A percentile compares a stretch with the other conserved stretches of the same genome.
phyloP scores from a whole-genome alignment of 2,329 filamentous ascomycete species.

The Aspergillus calidoustus region DNA sequence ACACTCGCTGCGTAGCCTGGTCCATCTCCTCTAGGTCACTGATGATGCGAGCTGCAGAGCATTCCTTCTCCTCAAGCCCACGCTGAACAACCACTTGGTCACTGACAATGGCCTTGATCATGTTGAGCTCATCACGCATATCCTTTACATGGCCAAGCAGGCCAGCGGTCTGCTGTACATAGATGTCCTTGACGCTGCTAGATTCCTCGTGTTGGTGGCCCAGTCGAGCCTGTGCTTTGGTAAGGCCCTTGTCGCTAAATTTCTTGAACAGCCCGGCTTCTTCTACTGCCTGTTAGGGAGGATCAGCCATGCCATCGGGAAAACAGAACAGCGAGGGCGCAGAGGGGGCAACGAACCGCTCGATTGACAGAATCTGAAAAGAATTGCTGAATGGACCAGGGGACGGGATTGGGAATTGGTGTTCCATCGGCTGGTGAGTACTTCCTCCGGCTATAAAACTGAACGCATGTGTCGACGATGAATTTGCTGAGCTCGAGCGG shows the following conservation, averaged over 20 bases:
- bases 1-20: background rate
- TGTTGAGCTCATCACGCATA: background rate
- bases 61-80: background rate
- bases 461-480: background rate
- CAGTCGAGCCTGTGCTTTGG: background rate
- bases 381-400: background rate
- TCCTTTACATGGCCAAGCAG: background rate
- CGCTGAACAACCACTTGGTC: background rate
- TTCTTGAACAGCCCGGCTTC: background rate
- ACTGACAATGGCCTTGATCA: background rate
- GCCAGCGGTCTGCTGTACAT: background rate
- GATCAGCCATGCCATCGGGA: background rate
- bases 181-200: background rate
- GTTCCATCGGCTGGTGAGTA: background rate
- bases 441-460: background rate
- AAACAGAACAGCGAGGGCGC: background rate
- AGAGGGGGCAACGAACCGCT: background rate
- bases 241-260: background rate
- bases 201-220: background rate
- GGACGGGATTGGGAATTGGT: background rate
- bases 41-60: background rate
- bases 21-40: background rate
- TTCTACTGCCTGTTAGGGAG: background rate
- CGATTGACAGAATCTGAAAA: background rate
- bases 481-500: background rate